Evolutionary conservation across 805 yeast genomes (phyloP), one percentile per base, ranked within the genome.

Genomic region (Wickerhamiella australiensis): DNA sequence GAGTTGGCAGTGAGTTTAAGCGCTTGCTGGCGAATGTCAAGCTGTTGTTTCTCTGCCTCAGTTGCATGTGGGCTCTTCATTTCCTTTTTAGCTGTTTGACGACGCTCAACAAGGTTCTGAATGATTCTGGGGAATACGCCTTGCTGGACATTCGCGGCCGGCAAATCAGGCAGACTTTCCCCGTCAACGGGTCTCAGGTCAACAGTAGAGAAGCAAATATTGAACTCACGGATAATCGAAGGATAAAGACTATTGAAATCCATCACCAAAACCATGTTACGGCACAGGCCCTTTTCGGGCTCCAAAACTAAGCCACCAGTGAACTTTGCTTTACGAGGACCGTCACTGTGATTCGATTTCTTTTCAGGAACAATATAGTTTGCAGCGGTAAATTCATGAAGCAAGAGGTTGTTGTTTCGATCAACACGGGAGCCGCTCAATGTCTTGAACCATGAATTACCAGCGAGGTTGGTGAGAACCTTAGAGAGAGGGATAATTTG

Each of bases 191-290:
- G 51, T 8, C 47, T 42, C 63, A 96, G 73, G 21, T 81, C 82
- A 20, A 92, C 94, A 0, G 98, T 92, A 1, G 97, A 88, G 69
- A 92, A 92, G 70, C 98, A 92, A 56, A 92, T 92, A 63, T 92
- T 92, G 66, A 76, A 92, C 66, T 92, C 98, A 68, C 92, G 98
- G 57, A 92, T 92, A 61, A 92, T 90, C 54, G 95, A 85, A 8
- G 98, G 98, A 62, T 92, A 92, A 68, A 92, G 75, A 45, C 96
- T 86, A 68, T 92, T 92, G 80, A 92, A 92, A 68, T 92, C 98
- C 97, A 92, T 88, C 20, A 92, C 98, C 54, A 92, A 68, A 2
- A 87, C 76, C 62, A 82, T 85, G 56, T 85, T 82, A 61, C 85
- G 86, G 62, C 90, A 95, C 37, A 92, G 70, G 1, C 98, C 98